Evolutionary conservation across 2,329 filamentous ascomycete species (phyloP), one percentile per base, ranked within the genome.

Genomic region (Fusarium sarcochroum): DNA sequence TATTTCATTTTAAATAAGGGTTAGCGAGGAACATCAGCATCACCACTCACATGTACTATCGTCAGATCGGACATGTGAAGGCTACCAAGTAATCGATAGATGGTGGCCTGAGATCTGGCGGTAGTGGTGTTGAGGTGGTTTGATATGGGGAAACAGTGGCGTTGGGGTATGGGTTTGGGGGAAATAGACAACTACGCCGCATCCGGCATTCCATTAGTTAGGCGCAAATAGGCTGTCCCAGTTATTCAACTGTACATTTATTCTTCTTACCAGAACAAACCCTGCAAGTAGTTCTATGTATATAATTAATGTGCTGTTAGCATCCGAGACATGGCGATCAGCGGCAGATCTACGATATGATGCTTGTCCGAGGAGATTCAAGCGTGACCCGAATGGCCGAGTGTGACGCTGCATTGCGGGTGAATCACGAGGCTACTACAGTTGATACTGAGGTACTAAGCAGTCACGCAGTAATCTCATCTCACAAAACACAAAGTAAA

Each of bases 121-220:
- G 32, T 65, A 55, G 67, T 65, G 63, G 67, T 70, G 52, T 70
- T 65, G 41, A 57, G 35, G 63, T 70, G 67, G 67, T 56, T 70
- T 69, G 51, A 69, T 40, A 51, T 35, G 27, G 58, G 38, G 50
- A 63, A 68, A 60, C 27, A 69, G 50, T 63, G 67, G 67, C 67
- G 67, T 70, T 65, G 35, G 59, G 30, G 30, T 23, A 59, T 46
- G 25, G 34, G 37, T 51, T 38, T 61, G 54, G 58, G 56, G 21
- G 30, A 25, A 21, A 21, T 46, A 44, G 14, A 57, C 41, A 55
- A 69, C 46, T 46, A 63, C 37, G 44, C 66, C 50, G 45, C 42
- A 70, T 69, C 49, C 52, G 66, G 66, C 62, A 63, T 49, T 41
- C 21, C 17, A 59, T 38, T 27, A 57, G 37, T 52, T 40, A 48